phyloP scores from a whole-genome alignment of 495 filamentous ascomycete species.

The Daldinia vernicosa region DNA sequence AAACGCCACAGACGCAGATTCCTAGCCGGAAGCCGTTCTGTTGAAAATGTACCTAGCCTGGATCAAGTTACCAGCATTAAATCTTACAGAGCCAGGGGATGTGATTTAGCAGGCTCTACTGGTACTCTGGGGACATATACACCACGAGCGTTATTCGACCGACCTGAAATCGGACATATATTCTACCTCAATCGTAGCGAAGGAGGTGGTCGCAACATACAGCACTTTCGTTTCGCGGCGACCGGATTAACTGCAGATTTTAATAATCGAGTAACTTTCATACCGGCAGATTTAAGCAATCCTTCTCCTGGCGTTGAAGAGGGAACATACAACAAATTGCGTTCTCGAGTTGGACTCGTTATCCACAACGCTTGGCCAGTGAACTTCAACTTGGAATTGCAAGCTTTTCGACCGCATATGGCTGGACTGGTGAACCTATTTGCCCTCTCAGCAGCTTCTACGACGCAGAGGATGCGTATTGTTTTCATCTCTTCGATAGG shows the following conservation, averaged over 20 bases:
- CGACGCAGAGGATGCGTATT: conserved; percentile 37
- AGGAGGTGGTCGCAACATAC: not conserved
- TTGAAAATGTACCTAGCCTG: no score
- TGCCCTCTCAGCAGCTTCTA: conserved; percentile 38
- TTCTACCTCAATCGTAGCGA: not conserved
- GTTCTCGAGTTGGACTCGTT: not conserved
- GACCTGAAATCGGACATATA: not conserved
- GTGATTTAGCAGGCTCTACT: not conserved
- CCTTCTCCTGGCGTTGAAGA: not conserved
- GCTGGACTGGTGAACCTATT: not conserved
- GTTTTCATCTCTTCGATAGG: conserved; percentile 58
- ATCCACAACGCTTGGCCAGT: not conserved
- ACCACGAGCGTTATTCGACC: not conserved
- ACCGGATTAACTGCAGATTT: not conserved
- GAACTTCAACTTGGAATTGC: not conserved
- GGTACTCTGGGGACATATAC: not conserved
- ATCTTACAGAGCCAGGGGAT: not conserved
- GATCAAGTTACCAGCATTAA: not conserved
- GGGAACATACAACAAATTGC: not conserved
- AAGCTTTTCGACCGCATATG: not conserved
- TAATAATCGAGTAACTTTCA: not conserved
- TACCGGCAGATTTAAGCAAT: not conserved
- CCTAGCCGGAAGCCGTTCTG: no score
- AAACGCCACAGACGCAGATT: no score
- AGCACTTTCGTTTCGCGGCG: not conserved